phyloP scores from a whole-genome alignment of 2,329 filamentous ascomycete species.

The Colletotrichum sp. region DNA sequence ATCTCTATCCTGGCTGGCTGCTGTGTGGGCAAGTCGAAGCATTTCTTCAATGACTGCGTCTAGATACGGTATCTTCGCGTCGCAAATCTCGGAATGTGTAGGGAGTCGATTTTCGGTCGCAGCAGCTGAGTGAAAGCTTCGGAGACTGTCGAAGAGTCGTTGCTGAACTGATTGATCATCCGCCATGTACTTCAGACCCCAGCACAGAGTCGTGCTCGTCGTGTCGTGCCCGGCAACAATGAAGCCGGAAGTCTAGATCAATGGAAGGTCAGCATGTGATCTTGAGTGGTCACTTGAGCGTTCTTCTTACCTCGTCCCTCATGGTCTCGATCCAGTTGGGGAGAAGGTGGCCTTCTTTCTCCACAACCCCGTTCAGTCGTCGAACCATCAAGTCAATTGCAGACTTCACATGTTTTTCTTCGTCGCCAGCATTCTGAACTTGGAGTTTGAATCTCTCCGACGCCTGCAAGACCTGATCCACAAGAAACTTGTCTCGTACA shows the following conservation, averaged over 20 bases:
- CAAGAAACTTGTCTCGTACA: not conserved
- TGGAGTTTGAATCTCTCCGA: not conserved
- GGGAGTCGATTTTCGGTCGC: slow-evolving; percentile 21
- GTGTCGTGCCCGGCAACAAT: slow-evolving; percentile 30
- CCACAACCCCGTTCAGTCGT: slow-evolving; percentile 29
- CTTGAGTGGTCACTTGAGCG: not conserved
- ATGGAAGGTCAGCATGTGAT: not conserved
- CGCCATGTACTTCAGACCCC: slow-evolving; percentile 24
- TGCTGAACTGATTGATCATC: slow-evolving; percentile 26
- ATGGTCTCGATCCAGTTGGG: not conserved
- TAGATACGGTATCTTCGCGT: slow-evolving; percentile 26
- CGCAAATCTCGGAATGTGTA: slow-evolving; percentile 23
- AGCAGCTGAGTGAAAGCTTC: slow-evolving; percentile 13
- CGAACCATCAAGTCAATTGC: slow-evolving; percentile 37
- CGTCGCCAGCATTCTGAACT: not conserved
- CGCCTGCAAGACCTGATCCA: not conserved
- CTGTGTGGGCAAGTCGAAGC: slow-evolving; percentile 26
- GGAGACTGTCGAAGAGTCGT: slow-evolving; percentile 26
- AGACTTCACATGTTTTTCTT: not conserved
- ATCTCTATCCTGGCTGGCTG: slow-evolving; percentile 24
- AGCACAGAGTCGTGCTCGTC: slow-evolving; percentile 24
- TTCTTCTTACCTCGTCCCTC: not conserved
- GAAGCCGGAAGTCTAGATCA: slow-evolving; percentile 25
- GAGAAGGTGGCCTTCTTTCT: not conserved
- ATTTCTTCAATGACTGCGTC: slow-evolving; percentile 33